Evolutionary conservation across 305 asterid genomes (phyloP).

Genomic region (Fraxinus angustifolia): DNA sequence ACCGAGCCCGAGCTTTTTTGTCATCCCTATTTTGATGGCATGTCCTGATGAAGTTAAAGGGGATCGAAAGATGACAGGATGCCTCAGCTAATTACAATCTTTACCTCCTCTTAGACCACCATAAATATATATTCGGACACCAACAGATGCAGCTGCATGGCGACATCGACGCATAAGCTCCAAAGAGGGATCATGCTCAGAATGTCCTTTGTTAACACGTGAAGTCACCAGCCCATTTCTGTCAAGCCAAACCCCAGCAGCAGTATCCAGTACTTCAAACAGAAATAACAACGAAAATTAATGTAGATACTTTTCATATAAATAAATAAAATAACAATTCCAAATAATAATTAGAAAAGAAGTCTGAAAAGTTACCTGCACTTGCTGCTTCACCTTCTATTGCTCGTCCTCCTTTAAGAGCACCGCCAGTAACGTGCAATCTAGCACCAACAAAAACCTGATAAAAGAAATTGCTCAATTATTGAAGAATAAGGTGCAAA

Average conservation of each 20-base stretch:
- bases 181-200: constrained; percentile 40
- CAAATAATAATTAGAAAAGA: constrained; percentile 21
- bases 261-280: constrained; percentile 50
- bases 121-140: constrained; percentile 70
- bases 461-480: constrained; percentile 17
- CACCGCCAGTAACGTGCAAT: constrained; percentile 98
- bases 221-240: constrained; percentile 48
- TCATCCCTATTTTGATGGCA: not conserved
- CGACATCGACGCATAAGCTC: constrained; percentile 86
- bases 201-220: constrained; percentile 34
- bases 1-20: too few relatives aligned
- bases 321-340: constrained; percentile 5
- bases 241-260: constrained; percentile 61
- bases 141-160: constrained; percentile 98
- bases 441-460: constrained; percentile 99
- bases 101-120: constrained; percentile 99
- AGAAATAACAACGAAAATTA: constrained; percentile 24
- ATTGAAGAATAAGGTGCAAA: constrained; percentile 18
- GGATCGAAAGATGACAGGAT: constrained; percentile 14
- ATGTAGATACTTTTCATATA: constrained; percentile 14
- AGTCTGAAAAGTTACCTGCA: constrained; percentile 55
- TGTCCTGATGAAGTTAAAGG: constrained; percentile 13
- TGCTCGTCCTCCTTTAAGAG: constrained; percentile 90
- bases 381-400: constrained; percentile 91
- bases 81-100: constrained; percentile 12